Evolutionary conservation across 768 basidiomycete genomes (phyloP).

Genomic region (Kondoa subrosea): DNA sequence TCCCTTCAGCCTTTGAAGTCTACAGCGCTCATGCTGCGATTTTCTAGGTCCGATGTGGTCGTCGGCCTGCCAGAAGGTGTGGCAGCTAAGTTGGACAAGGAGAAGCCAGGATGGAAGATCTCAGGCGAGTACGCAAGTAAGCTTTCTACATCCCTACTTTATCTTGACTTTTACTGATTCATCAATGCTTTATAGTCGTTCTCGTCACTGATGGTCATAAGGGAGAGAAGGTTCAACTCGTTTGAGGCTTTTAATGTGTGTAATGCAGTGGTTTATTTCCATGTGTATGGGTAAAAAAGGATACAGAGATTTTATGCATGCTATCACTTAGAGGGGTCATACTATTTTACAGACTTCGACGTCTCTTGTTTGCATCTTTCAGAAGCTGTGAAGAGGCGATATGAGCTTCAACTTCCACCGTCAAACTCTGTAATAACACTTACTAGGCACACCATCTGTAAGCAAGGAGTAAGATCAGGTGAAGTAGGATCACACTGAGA

Average conservation of each 20-base stretch:
- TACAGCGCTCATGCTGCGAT: not conserved
- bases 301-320: not conserved
- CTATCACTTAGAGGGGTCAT: not conserved
- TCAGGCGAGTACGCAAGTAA: conserved; percentile 49
- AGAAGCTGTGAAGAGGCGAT: too few species aligned
- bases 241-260: not conserved
- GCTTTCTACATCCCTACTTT: conserved; percentile 10
- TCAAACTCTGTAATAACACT: too few species aligned
- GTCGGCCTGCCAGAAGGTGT: conserved; percentile 54
- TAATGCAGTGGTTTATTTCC: too few species aligned
- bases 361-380: not conserved
- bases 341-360: not conserved
- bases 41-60: conserved; percentile 59
- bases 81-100: conserved; percentile 40
- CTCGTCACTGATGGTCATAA: conserved; percentile 74
- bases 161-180: conserved; percentile 32
- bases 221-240: conserved; percentile 40
- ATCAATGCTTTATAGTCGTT: conserved; percentile 45
- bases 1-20: not conserved
- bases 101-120: conserved; percentile 90
- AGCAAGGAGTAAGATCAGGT: too few species aligned
- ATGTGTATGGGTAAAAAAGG: too few species aligned
- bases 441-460: not conserved
- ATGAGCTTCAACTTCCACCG: too few species aligned
- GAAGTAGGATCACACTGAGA: too few species aligned